Percentiles rank a stretch among this genome's conserved stretches.
Evolutionary conservation across 345 rosid genomes (phyloP).

Genomic region (Punica granatum): DNA sequence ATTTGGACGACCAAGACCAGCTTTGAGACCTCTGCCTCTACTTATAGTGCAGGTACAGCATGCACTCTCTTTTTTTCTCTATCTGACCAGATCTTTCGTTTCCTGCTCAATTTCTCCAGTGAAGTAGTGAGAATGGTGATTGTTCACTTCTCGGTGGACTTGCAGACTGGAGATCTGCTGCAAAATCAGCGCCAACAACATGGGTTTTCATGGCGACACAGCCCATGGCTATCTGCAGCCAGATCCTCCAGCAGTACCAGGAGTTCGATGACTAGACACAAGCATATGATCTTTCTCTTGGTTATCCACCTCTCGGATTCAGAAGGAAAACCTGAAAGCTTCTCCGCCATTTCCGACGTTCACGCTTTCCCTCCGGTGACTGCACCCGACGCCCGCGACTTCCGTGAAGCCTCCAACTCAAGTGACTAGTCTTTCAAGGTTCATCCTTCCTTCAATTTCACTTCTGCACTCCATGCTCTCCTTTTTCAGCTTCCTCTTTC

Average conservation of each 20-base stretch:
- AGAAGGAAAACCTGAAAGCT: no score
- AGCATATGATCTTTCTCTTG: not conserved
- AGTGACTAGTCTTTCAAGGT: no score
- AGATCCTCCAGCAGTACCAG: conserved; percentile 62
- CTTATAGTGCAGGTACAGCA: conserved; percentile 53
- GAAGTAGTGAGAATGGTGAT: not conserved
- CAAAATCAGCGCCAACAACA: conserved; percentile 31
- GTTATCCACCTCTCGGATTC: not conserved
- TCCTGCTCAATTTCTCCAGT: not conserved
- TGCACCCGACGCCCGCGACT: no score
- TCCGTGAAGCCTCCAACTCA: no score
- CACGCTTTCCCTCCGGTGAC: no score
- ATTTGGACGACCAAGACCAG: conserved; percentile 89
- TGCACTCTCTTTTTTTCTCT: no score
- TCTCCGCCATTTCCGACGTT: no score
- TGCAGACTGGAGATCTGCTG: conserved; percentile 6
- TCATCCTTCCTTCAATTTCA: no score
- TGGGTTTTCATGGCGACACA: conserved; percentile 49
- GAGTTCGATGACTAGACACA: conserved; percentile 21
- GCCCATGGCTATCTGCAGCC: conserved; percentile 43
- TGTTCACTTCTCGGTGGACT: no score
- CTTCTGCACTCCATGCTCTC: no score
- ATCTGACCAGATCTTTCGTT: not conserved
- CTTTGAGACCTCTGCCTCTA: conserved; percentile 92
- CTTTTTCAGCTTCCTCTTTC: no score